A percentile compares a stretch with the other conserved stretches of the same genome.
Conservation (phyloP, 331 rosid species). For the Stylosanthes scabra region DNA sequence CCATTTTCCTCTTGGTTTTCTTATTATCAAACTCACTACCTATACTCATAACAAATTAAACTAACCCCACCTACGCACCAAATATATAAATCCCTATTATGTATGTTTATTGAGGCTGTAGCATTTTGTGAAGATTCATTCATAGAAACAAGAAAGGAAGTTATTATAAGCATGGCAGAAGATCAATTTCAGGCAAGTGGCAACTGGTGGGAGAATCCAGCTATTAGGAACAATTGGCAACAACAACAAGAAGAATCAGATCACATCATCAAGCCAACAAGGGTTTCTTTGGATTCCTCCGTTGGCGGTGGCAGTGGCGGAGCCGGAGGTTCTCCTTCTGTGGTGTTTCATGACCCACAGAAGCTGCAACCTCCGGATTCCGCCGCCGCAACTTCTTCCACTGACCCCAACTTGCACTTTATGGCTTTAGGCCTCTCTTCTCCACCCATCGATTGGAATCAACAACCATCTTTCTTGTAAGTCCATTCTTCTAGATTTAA, state of each 20-base stretch:
- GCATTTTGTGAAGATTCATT: slow-evolving; percentile 6
- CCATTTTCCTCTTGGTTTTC: slow-evolving; percentile 75
- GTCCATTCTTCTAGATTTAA: slow-evolving; percentile 28
- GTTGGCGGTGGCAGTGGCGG: slow-evolving; percentile 18
- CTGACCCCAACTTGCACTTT: slow-evolving; percentile 78
- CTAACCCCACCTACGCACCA: too few species aligned
- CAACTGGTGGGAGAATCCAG: slow-evolving; percentile 96
- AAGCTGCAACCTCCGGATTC: slow-evolving; percentile 62
- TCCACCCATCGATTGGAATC: slow-evolving; percentile 90
- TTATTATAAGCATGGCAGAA: slow-evolving; percentile 66
- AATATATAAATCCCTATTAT: too few species aligned
- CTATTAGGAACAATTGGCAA: slow-evolving; percentile 60
- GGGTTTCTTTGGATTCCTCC: slow-evolving; percentile 66
- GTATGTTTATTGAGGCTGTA: not conserved
- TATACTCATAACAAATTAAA: slow-evolving; percentile 10
- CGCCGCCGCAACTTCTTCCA: slow-evolving; percentile 10
- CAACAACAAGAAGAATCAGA: slow-evolving; percentile 47
- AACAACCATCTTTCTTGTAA: slow-evolving; percentile 77
- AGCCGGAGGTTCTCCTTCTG: slow-evolving; percentile 49
- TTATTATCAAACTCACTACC: slow-evolving; percentile 48
- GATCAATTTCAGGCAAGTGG: slow-evolving; percentile 78
- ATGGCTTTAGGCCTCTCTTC: slow-evolving; percentile 92
- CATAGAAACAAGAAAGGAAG: not conserved
- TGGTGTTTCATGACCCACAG: slow-evolving; percentile 61
- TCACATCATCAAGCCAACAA: slow-evolving; percentile 67